Evolutionary conservation across 75 land plant species (phyloP).

Genomic region (Pseudotsuga menziesii): DNA sequence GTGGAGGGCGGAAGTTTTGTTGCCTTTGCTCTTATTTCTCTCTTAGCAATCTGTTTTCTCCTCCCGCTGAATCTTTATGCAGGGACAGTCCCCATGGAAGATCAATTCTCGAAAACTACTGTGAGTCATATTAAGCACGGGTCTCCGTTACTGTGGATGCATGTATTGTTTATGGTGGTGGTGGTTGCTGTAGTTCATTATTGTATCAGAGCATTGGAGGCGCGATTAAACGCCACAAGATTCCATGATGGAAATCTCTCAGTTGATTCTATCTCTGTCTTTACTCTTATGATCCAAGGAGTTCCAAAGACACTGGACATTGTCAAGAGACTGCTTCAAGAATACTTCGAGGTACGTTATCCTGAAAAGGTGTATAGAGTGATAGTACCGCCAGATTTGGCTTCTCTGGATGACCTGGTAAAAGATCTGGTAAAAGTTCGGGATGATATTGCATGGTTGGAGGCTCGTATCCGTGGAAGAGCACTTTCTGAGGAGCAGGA

Average conservation of each 20-base stretch:
- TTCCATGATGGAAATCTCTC: constrained; percentile 58
- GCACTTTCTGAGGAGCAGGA: constrained; percentile 23
- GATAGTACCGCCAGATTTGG: constrained; percentile 71
- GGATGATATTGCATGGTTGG: constrained; percentile 56
- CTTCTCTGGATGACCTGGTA: constrained; percentile 52
- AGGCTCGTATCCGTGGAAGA: constrained; percentile 38
- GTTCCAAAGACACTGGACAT: constrained; percentile 54
- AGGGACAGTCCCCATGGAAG: constrained; percentile 38
- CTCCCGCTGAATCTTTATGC: constrained; percentile 70
- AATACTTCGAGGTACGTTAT: constrained; percentile 71
- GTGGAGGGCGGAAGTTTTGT: constrained; percentile 72
- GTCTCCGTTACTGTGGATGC: constrained; percentile 60
- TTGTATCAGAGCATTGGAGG: constrained; percentile 48
- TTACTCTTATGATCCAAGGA: constrained; percentile 77
- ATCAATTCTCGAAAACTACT: constrained; percentile 79
- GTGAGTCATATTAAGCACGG: constrained; percentile 56
- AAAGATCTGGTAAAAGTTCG: constrained; percentile 42
- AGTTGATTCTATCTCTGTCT: constrained; percentile 53
- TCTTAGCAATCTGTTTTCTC: constrained; percentile 34
- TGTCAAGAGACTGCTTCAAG: constrained; percentile 51
- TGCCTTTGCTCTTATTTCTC: constrained; percentile 30
- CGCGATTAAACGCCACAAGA: constrained; percentile 42
- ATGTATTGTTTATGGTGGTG: constrained; percentile 46
- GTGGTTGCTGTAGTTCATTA: constrained; percentile 57
- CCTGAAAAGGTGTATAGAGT: constrained; percentile 76